Evolutionary conservation across 2,329 filamentous ascomycete genomes (phyloP), one percentile per base, ranked within the genome.

Genomic region (Diplodia intermedia): DNA sequence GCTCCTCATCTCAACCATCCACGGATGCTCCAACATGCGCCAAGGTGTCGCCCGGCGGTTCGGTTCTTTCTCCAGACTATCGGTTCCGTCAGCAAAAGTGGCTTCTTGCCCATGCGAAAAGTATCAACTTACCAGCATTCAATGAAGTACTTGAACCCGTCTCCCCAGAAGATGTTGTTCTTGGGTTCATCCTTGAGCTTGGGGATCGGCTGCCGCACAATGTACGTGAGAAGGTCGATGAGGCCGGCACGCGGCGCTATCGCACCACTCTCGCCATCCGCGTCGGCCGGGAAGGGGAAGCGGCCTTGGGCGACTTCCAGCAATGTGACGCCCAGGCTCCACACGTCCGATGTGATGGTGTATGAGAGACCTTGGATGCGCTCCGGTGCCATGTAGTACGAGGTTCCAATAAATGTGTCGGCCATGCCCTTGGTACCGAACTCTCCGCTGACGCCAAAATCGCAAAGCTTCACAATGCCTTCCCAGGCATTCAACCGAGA

Each of bases 271-370:
- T 67, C 65, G 20, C 66, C 66, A 49, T 67, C 65, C 8, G 65
- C 65, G 76, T 98, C 95, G 8, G 94, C 94, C 2, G 94, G 94
- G 86, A 99, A 99, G 1, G 95, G 95, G 84, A 99, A 99, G 66
- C 95, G 90, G 80, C 99, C 94, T 78, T 99, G 95, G 49, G 95
- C 95, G n/a, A 99, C 95, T 82, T 99, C 95, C n/a, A 99, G 89
- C 61, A 99, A 82, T 1, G 95, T 98, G 66, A 99, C 95, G 71
- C 95, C 95, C 8, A 97, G 90, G 52, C 94, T 97, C 95, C 95
- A 99, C 68, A 99, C 95, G 74, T 99, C 95, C 8, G 93, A 97
- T 2, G 94, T 99, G 79, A 99, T 99, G 70, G 94, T 99, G 80
- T 99, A 99, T 61, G 91, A 94, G 82, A 98, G 93, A 69, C 95